phyloP scores from a whole-genome alignment of 345 rosid species.

The Lepidium didymum region DNA sequence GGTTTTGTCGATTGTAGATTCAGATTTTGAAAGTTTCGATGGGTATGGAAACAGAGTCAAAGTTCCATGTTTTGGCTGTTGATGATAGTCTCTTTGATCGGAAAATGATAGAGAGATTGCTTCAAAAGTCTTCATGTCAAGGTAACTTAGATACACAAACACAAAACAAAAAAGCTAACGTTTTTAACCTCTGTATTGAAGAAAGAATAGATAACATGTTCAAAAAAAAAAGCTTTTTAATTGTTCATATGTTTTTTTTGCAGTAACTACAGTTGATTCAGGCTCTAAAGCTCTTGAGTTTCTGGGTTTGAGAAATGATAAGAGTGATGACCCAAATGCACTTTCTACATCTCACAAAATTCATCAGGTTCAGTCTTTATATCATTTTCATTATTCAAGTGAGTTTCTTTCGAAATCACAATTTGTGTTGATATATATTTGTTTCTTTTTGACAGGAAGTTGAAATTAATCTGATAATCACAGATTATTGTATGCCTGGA shows the following conservation, averaged over 20 bases:
- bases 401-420: background rate
- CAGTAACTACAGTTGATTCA: constrained; percentile 92
- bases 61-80: constrained; percentile 92
- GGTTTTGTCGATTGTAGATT: background rate
- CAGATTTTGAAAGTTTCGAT: background rate
- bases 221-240: background rate
- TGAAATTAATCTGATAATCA: constrained; percentile 69
- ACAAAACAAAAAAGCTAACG: background rate
- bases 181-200: background rate
- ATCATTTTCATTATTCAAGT: background rate
- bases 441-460: constrained; percentile 25
- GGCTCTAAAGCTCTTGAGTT: constrained; percentile 84
- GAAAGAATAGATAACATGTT: background rate
- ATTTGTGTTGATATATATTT: background rate
- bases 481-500: constrained; percentile 97
- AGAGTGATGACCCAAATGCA: constrained; percentile 26
- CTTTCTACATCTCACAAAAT: constrained; percentile 31
- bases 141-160: constrained; percentile 28
- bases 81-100: constrained; percentile 81
- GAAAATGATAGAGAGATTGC: constrained; percentile 80
- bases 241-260: background rate
- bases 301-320: constrained; percentile 46
- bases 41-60: constrained; percentile 38
- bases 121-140: constrained; percentile 80
- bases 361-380: constrained; percentile 18